Evolutionary conservation across 176 grass and related monocot species (phyloP).

Genomic region (Avena sativa): DNA sequence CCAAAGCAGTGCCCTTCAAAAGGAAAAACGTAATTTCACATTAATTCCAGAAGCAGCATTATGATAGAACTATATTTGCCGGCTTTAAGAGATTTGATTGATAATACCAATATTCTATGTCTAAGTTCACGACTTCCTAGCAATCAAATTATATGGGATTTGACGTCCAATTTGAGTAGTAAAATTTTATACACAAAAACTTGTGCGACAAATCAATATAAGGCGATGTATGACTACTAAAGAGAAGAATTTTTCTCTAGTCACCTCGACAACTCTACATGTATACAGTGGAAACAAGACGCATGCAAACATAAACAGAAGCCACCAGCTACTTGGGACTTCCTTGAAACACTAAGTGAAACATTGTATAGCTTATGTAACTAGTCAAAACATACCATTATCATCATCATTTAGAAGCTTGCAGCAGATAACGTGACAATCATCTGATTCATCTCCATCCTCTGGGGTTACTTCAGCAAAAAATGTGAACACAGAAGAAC

Average conservation of each 20-base stretch:
- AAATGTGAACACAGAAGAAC: background rate
- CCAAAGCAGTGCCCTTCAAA: conserved; percentile 5
- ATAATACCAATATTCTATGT: background rate
- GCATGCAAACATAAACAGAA: background rate
- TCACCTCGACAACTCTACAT: background rate
- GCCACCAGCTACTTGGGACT: background rate
- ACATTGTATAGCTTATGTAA: background rate
- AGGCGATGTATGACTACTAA: background rate
- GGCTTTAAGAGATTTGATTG: background rate
- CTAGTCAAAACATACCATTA: background rate
- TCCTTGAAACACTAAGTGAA: background rate
- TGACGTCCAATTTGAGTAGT: background rate
- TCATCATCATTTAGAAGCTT: background rate
- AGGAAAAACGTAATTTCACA: background rate
- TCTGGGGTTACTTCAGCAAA: background rate
- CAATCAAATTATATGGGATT: background rate
- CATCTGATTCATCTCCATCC: background rate
- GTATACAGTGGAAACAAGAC: background rate
- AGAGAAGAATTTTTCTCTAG: background rate
- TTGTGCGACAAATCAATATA: background rate
- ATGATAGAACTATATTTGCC: background rate
- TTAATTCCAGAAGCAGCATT: background rate
- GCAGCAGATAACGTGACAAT: background rate
- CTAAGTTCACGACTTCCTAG: background rate
- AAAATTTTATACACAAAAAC: too few relatives aligned